Evolutionary conservation across 139 green algal genomes (phyloP).

Genomic region (Chlamydomonas applanata): DNA sequence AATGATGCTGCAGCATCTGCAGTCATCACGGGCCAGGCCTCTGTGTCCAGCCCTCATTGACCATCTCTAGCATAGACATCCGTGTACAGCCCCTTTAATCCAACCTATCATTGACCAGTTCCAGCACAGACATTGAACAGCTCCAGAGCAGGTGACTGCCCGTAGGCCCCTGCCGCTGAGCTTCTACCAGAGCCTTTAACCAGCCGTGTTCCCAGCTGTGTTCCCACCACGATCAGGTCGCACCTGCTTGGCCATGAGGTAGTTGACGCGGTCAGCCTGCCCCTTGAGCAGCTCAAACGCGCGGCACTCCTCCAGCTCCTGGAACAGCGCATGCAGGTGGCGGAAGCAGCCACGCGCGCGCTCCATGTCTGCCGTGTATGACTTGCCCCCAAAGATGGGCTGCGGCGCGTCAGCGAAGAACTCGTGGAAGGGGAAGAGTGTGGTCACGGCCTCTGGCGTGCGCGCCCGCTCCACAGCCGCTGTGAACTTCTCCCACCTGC

Average conservation of each 20-base stretch:
- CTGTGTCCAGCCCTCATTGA: too few relatives aligned
- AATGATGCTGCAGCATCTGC: too few relatives aligned
- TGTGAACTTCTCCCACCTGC: constrained; percentile 75
- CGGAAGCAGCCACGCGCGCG: constrained; percentile 82
- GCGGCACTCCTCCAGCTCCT: constrained; percentile 94
- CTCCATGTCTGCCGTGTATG: constrained; percentile 61
- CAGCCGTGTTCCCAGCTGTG: too few relatives aligned
- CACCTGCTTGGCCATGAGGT: constrained; percentile 88
- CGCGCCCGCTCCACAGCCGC: constrained; percentile 24
- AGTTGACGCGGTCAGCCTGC: constrained; percentile 90
- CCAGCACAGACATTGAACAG: too few relatives aligned
- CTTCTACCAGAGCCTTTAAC: too few relatives aligned
- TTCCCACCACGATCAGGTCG: background rate
- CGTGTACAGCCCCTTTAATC: too few relatives aligned
- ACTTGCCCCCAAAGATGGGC: constrained; percentile 65
- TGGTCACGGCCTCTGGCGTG: constrained; percentile 46
- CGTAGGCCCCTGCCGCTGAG: too few relatives aligned
- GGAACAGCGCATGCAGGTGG: constrained; percentile 90
- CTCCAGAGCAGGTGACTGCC: too few relatives aligned
- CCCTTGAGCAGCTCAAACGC: constrained; percentile 96
- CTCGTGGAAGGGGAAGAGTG: constrained; percentile 88
- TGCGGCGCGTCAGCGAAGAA: constrained; percentile 88
- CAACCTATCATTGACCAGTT: too few relatives aligned
- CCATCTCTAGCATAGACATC: too few relatives aligned
- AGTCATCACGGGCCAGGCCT: too few relatives aligned